Base-by-base conservation (phyloP, 441 rosid species). In the Syzygium syzygioides region DNA sequence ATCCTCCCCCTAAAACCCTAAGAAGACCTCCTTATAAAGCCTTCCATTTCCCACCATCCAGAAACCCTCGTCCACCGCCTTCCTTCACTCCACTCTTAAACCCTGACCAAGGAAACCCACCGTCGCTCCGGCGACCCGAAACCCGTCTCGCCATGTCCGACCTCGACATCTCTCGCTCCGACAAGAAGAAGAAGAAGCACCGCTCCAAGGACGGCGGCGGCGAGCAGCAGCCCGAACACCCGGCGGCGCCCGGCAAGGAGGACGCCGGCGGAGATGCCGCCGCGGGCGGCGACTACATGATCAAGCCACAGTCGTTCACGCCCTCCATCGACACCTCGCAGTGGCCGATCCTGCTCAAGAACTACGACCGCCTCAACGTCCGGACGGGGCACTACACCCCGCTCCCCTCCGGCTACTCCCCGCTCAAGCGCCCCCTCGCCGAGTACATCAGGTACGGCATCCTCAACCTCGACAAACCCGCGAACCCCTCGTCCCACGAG, bases 331-430 rank as follows among this genome's bases (percentile, higher is more conserved):
- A 96, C 93, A 95, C 98, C 17, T 97, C 99, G 4, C 87, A 95
- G n/a, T 97, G 99, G 99, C 99, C 99, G 1, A 93, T 97, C 83
- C 97, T 97, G 13, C 92, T 97, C 88, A 97, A 96, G 92, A 97
- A 97, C 95, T 97, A 96, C 91, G 93, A 94, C 91, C 97, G 93
- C 76, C 99, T 97, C 92, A 97, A 96, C 91, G 96, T 96, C 45
- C 97, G 99, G 34, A 97, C 99, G 30, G 99, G 99, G 9, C 99
- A 97, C 95, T 97, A 96, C 94, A 97, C 99, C 13, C 99, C 99
- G 4, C 94, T 97, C 30, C 93, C 96, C 52, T 87, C 91, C 86
- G 99, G 99, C 20, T 92, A 85, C 95, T 96, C 99, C 30, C 98
- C 99, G 17, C 97, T 97, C 59, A 97, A 96, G 86, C 98, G 98